Evolutionary conservation across 768 basidiomycete genomes (phyloP).

Genomic region (Pulveroboletus sp.): DNA sequence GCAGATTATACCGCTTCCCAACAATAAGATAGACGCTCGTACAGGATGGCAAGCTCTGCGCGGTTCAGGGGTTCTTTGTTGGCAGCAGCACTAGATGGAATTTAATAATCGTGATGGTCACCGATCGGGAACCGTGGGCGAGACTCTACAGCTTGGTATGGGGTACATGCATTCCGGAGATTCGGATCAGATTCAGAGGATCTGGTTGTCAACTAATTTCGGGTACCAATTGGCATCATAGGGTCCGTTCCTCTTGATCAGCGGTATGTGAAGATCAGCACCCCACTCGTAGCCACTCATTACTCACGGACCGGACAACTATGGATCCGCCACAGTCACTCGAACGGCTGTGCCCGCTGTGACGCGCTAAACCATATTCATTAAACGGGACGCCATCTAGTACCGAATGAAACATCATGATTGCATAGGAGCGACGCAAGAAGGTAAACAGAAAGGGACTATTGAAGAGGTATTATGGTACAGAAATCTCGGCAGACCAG

Average conservation of each 20-base stretch:
- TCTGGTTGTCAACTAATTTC: neutral
- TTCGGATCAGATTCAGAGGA: conserved; percentile 4
- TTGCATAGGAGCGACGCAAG: neutral
- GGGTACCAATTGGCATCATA: neutral
- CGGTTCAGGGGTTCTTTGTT: neutral
- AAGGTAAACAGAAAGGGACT: neutral
- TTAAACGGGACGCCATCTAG: neutral
- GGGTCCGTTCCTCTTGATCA: conserved; percentile 1
- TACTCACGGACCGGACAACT: neutral
- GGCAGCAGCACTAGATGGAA: neutral
- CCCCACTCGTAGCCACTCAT: neutral
- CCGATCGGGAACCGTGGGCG: neutral
- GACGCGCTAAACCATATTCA: neutral
- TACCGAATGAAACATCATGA: neutral
- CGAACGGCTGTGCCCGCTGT: neutral
- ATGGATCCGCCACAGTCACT: conserved; percentile 2
- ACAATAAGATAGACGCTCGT: conserved; percentile 15
- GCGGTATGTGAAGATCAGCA: neutral
- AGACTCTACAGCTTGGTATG: conserved; percentile 25
- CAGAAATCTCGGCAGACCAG: conserved; percentile 9
- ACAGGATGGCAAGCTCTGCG: conserved; percentile 22
- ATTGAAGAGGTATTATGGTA: neutral
- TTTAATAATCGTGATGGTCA: neutral
- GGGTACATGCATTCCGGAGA: conserved; percentile 7
- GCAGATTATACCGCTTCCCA: neutral